phyloP scores from a whole-genome alignment of 805 yeast species.

The Kazachstania viticola region DNA sequence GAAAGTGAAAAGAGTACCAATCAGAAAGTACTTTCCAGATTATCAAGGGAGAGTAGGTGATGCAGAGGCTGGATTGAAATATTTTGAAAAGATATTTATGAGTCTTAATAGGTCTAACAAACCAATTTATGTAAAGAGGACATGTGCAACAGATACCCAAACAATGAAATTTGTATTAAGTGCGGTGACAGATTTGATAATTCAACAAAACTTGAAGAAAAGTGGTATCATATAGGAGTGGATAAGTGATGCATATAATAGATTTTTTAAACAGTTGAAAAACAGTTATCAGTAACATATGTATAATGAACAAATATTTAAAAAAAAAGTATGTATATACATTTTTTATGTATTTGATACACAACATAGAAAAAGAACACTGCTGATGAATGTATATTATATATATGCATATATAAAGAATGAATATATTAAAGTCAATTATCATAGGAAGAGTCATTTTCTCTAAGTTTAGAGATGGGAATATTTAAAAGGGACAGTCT shows the following conservation, averaged over 20 bases:
- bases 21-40: conserved; percentile 66
- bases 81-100: conserved; percentile 58
- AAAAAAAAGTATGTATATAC: no score
- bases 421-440: no score
- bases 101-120: conserved; percentile 48
- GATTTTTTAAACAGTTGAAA: not conserved
- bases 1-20: conserved; percentile 55
- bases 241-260: not conserved
- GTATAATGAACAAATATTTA: no score
- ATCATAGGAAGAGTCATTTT: not conserved
- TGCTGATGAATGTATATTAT: no score
- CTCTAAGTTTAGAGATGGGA: conserved; percentile 21
- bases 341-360: no score
- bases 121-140: conserved; percentile 82
- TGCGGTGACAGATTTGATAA: conserved; percentile 86
- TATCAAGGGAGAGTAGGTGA: conserved; percentile 56
- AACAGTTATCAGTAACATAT: not conserved
- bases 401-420: not conserved
- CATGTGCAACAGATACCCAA: conserved; percentile 89
- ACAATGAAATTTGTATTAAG: conserved; percentile 83
- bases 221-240: conserved; percentile 51
- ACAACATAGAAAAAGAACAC: no score
- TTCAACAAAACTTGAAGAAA: conserved; percentile 68
- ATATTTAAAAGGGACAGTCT: conserved; percentile 18
- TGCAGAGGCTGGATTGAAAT: conserved; percentile 54